Base-by-base conservation (phyloP, 2,329 filamentous ascomycete genomes). In the Alternaria hordeiaustralica region DNA sequence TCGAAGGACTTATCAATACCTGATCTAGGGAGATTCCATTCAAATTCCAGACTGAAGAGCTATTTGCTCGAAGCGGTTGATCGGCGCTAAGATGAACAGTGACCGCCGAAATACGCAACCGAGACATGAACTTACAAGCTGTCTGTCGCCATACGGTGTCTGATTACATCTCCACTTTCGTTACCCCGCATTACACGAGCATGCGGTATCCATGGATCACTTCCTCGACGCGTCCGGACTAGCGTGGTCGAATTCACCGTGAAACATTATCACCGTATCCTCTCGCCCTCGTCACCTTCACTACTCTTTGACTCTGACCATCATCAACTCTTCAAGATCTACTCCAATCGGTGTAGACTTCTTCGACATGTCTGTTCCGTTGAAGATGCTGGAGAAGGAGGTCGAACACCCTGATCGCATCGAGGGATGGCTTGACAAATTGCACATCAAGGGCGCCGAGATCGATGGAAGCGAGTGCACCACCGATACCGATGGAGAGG, bases 161-260 rank as follows among this genome's bases (percentile, higher is more conserved):
- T 21, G 5, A 53, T 21, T 12, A 6, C 20, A 53, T n/a, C 21
- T 10, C 13, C 9, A 2, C 10, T 44, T 23, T 58, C 20, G 3
- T 58, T 58, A 50, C 28, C 55, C 28, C 28, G 55, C 55, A 50
- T 4, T 21, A 3, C 3, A 33, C 11, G 23, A 23, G 10, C 55
- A 41, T 50, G 15, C 15, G 9, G 20, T 20, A 15, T 20, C 20
- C 45, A 50, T 26, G 9, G 11, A 2, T 2, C 10, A 26, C 0
- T 53, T 58, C 53, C 21, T 41, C 49, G 26, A 47, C 53, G 30
- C n/a, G 30, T 20, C 43, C 11, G 36, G 25, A 50, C 56, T 63
- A 66, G 60, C 50, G 60, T 47, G 20, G 7, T 57, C 41, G 15
- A 54, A 30, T 47, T 66, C 63, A 66, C 63, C 57, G 47, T 58